These are phyloP conservation scores for Scenedesmus sp. DNA, from an alignment of 163 green algal species.

Conservation along the genomic window DNA sequence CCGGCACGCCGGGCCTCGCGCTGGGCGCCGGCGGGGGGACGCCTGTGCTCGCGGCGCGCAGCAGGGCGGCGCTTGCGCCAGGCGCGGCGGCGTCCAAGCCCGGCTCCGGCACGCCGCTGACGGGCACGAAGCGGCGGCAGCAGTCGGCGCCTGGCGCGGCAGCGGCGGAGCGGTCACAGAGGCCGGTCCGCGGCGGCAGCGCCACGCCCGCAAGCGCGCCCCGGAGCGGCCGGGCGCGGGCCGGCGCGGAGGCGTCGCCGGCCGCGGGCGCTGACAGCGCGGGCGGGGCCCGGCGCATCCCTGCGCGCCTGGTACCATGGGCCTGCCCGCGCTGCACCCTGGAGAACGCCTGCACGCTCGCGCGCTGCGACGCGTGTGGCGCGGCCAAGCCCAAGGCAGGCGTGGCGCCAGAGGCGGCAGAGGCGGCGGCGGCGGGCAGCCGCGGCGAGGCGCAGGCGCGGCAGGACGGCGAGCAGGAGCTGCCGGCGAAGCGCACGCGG, in stretches of 20 bases:
- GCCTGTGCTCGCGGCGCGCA: too few relatives aligned
- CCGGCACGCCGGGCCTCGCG: not conserved
- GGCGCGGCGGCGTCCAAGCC: too few relatives aligned
- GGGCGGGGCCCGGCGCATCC: not conserved
- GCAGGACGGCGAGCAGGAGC: not conserved
- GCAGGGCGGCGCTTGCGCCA: too few relatives aligned
- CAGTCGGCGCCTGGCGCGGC: not conserved
- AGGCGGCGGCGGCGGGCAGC: not conserved
- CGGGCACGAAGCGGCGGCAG: not conserved
- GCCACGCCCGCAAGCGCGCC: too few relatives aligned
- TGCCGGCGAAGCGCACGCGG: not conserved
- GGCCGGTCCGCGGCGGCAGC: not conserved
- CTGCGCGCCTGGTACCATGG: slow-evolving; percentile 7
- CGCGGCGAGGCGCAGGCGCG: too few relatives aligned
- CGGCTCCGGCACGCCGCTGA: too few relatives aligned
- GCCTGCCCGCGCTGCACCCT: not conserved
- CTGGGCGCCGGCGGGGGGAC: not conserved
- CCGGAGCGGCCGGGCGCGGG: not conserved
- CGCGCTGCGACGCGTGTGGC: not conserved
- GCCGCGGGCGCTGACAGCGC: not conserved
- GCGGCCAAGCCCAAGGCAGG: not conserved
- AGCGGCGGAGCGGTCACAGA: not conserved
- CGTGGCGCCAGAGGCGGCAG: slow-evolving; percentile 5
- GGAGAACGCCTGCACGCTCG: not conserved
- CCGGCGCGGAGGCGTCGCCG: too few relatives aligned